Conservation (phyloP, 2,329 filamentous ascomycete species). For the Magnaporthiopsis rhizophila region DNA sequence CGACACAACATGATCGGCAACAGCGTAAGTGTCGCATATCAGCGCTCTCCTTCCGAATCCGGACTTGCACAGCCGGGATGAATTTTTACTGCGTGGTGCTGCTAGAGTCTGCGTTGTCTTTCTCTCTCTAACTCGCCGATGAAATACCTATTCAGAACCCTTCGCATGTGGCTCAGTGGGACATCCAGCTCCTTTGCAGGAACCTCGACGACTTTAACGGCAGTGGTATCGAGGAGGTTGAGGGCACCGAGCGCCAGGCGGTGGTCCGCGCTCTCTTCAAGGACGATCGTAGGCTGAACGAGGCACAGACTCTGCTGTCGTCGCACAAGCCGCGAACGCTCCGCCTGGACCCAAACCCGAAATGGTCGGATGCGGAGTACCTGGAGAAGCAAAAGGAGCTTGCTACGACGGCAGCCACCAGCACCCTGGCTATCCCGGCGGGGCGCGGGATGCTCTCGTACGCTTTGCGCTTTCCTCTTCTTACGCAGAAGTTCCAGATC, state of each 20-base stretch:
- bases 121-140: conserved; percentile 17
- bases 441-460: conserved; percentile 85
- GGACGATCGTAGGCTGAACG: conserved; percentile 81
- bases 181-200: conserved; percentile 71
- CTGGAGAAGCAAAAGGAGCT: conserved; percentile 89
- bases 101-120: too few species aligned
- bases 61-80: background rate
- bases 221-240: conserved; percentile 65
- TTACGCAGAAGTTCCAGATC: conserved; percentile 88
- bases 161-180: conserved; percentile 60
- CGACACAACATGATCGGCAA: conserved; percentile 11
- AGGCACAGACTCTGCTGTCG: conserved; percentile 78
- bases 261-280: conserved; percentile 84
- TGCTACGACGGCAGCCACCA: conserved; percentile 75
- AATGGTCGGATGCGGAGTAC: conserved; percentile 78
- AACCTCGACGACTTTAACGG: conserved; percentile 51
- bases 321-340: conserved; percentile 72
- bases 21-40: conserved; percentile 1
- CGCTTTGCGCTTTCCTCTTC: conserved; percentile 74
- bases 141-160: conserved; percentile 32
- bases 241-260: conserved; percentile 74
- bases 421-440: conserved; percentile 81
- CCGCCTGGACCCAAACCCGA: conserved; percentile 65
- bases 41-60: background rate
- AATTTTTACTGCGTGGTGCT: background rate